These are phyloP conservation scores for Leccinum angustisporum DNA, from an alignment of 1,284 basidiomycete genomes.

Conservation along the genomic window DNA sequence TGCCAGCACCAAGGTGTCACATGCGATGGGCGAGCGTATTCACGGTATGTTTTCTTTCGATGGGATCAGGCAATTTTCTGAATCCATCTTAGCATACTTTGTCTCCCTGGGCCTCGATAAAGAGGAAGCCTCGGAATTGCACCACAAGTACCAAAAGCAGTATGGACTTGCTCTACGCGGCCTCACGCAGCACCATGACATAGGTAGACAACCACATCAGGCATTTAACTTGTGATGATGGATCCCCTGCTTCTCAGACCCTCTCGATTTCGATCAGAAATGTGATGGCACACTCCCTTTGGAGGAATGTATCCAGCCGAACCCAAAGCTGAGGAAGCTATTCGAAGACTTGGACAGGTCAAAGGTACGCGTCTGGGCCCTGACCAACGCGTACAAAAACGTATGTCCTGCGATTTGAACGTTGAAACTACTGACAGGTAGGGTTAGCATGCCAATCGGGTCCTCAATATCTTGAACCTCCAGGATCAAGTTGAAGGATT, in stretches of 20 bases:
- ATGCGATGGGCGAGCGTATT: constrained; percentile 80
- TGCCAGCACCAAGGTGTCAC: constrained; percentile 69
- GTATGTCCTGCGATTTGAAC: constrained; percentile 44
- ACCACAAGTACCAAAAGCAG: constrained; percentile 73
- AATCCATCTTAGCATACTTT: constrained; percentile 63
- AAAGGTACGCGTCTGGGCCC: constrained; percentile 77
- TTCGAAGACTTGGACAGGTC: constrained; percentile 77
- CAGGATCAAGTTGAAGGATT: constrained; percentile 78
- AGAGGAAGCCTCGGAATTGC: constrained; percentile 71
- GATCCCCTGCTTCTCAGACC: constrained; percentile 49
- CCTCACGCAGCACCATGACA: constrained; percentile 73
- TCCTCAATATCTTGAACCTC: constrained; percentile 72
- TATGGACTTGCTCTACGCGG: constrained; percentile 88
- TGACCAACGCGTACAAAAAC: constrained; percentile 79
- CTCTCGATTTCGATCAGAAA: constrained; percentile 82
- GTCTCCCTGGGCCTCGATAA: constrained; percentile 64
- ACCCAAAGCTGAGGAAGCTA: constrained; percentile 62
- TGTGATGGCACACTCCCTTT: constrained; percentile 85
- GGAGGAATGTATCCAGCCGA: constrained; percentile 75
- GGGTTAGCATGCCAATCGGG: constrained; percentile 75
- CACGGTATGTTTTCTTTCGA: constrained; percentile 50
- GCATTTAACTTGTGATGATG: not conserved
- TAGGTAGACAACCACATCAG: constrained; percentile 50
- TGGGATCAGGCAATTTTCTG: not conserved
- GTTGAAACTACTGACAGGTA: constrained; percentile 9